phyloP scores from a whole-genome alignment of 2,329 filamentous ascomycete genomes.

The Pseudopithomyces maydicus region DNA sequence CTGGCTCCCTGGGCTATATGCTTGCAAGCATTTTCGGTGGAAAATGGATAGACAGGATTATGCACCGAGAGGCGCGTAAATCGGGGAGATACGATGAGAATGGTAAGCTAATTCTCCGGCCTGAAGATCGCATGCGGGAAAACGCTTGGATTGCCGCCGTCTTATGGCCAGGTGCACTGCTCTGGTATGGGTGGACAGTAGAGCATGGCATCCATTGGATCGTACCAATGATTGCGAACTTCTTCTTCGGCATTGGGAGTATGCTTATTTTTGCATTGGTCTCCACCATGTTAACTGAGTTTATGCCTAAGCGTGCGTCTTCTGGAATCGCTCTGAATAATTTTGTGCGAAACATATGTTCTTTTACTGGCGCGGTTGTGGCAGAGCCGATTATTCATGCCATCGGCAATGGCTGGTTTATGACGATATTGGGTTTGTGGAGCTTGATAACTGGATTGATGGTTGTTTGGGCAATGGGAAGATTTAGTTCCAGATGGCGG shows the following conservation, averaged over 20 bases:
- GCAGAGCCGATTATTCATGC: slow-evolving; percentile 42
- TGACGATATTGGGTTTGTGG: slow-evolving; percentile 51
- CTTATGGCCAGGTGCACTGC: slow-evolving; percentile 42
- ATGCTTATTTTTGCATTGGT: slow-evolving; percentile 47
- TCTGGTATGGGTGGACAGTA: slow-evolving; percentile 46
- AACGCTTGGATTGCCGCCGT: slow-evolving; percentile 47
- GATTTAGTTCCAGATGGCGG: slow-evolving; percentile 68
- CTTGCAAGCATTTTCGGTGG: slow-evolving; percentile 43
- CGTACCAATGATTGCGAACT: slow-evolving; percentile 46
- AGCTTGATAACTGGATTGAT: slow-evolving; percentile 48
- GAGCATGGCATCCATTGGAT: slow-evolving; percentile 40
- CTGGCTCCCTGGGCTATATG: slow-evolving; percentile 44
- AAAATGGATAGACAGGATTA: slow-evolving; percentile 47
- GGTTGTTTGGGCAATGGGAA: slow-evolving; percentile 66
- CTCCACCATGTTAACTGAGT: slow-evolving; percentile 49
- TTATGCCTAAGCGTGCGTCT: slow-evolving; percentile 43
- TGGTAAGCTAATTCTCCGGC: slow-evolving; percentile 41
- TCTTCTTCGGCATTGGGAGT: slow-evolving; percentile 47
- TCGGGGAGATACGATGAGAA: slow-evolving; percentile 41
- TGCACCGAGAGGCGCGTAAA: slow-evolving; percentile 46
- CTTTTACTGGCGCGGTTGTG: slow-evolving; percentile 42
- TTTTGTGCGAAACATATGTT: slow-evolving; percentile 46
- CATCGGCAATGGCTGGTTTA: slow-evolving; percentile 48
- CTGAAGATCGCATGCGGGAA: slow-evolving; percentile 47
- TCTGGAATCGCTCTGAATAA: slow-evolving; percentile 48